A percentile compares a stretch with the other conserved stretches of the same genome.
phyloP scores from a whole-genome alignment of 441 rosid genomes.

The Corymbia calophylla region DNA sequence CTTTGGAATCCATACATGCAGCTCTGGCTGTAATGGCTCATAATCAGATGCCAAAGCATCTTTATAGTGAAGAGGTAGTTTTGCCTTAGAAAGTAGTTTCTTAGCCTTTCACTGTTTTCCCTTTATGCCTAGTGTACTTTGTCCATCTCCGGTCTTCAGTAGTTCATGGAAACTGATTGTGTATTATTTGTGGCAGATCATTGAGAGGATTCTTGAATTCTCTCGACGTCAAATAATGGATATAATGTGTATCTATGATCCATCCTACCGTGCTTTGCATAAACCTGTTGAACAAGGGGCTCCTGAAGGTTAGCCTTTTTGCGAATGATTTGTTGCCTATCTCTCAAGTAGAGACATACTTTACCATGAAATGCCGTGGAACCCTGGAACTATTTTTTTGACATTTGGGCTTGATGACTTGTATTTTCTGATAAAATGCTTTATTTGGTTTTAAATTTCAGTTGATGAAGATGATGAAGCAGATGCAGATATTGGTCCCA shows the following conservation, averaged over 20 bases:
- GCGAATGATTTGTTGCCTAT: background rate
- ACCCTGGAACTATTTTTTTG: slow-evolving; percentile 2
- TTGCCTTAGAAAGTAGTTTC: background rate
- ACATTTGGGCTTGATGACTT: background rate
- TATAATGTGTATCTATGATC: slow-evolving; percentile 92
- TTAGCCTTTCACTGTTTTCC: background rate
- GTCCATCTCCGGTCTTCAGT: background rate
- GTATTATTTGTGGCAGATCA: slow-evolving; percentile 43
- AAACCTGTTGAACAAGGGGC: slow-evolving; percentile 70
- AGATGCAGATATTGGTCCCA: slow-evolving; percentile 64
- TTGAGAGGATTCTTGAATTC: slow-evolving; percentile 96
- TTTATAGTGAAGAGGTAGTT: slow-evolving; percentile 92
- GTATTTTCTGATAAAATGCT: background rate
- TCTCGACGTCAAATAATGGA: slow-evolving; percentile 85
- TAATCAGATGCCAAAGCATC: slow-evolving; percentile 91
- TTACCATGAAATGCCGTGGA: slow-evolving; percentile 3
- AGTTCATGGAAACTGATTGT: slow-evolving; percentile 1
- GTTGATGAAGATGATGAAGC: slow-evolving; percentile 87
- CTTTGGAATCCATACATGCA: slow-evolving; percentile 95
- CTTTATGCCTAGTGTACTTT: background rate
- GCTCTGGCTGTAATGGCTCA: slow-evolving; percentile 88
- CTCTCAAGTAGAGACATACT: background rate
- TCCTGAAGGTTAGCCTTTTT: slow-evolving; percentile 58
- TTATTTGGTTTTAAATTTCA: slow-evolving; percentile 19
- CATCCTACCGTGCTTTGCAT: slow-evolving; percentile 77